Percentiles rank a stretch among this genome's conserved stretches.
Conservation (phyloP, 225 moss, liverwort and hornwort species). For the Straminergon stramineum region DNA sequence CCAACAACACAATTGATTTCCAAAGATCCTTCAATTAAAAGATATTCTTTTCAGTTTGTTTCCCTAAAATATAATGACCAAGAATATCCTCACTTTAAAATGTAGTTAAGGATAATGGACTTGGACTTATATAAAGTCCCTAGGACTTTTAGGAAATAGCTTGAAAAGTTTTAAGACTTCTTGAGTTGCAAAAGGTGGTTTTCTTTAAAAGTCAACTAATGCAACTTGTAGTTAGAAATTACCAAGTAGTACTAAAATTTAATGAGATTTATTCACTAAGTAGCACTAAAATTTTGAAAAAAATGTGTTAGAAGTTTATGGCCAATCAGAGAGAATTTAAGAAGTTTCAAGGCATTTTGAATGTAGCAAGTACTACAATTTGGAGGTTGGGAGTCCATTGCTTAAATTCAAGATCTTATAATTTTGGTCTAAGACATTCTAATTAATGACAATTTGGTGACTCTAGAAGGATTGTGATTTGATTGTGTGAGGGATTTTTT, state of each 20-base stretch:
- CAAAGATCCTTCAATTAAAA: neutral
- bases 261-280: neutral
- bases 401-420: neutral
- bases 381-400: neutral
- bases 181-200: neutral
- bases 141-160: neutral
- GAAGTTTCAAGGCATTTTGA: neutral
- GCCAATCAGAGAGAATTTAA: neutral
- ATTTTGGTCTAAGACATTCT: neutral
- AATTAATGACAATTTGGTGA: neutral
- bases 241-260: no score
- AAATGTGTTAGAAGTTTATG: neutral
- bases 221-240: no score
- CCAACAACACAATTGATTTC: neutral
- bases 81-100: neutral
- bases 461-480: neutral
- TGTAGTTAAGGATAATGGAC: neutral
- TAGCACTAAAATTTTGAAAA: neutral
- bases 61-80: rapidly evolving
- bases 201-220: neutral
- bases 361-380: rapidly evolving
- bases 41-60: neutral
- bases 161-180: neutral
- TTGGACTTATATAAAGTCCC: neutral
- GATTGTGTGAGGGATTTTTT: neutral